Base-by-base conservation (phyloP, 768 basidiomycete species). In the Phylloporus sp. region DNA sequence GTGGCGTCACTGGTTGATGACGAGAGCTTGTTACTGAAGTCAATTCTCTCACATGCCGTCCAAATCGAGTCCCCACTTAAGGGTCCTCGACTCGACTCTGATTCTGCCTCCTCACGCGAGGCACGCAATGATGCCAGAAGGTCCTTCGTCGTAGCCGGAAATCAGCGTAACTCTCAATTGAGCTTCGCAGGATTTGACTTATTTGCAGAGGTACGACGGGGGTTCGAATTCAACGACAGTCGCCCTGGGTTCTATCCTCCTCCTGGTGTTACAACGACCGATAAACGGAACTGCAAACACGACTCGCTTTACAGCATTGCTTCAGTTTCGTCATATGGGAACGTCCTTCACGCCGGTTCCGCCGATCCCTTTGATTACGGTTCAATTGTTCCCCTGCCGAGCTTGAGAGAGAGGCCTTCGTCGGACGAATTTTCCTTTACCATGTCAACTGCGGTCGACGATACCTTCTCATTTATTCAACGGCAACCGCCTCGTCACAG, bases 281-380 rank as follows among this genome's bases (percentile, higher is more conserved):
- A 68, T 21, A 63, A 46, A 13, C 65, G 59, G 36, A 78, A 82
- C 38, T 58, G 59, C 9, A 71, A 69, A 38, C 77, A 76, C 13
- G 81, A 83, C 29, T 86, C 86, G 0, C 41, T 80, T 11, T 77
- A 82, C 64, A 88, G 84, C 57, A 82, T 90, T 41, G 83, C 84
- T 0, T 89, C 87, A 0, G 77, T 90, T 5, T 90, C 88, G 0
- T 89, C 87, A 0, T 88, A 86, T 49, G 87, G 89, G 4, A 71
- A 72, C 3, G 78, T 86, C 28, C 68, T 85, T 49, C 76, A 84
- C 46, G 62, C 72, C 15, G 88, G 88, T 15, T 62, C 74, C 1
- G 60, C 54, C 3, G 88, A 91, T 62, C 88, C 88, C 0, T 90
- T 90, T 62, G 85, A 84, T 33, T 90, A 82, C 49, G 83, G 71